phyloP scores from a whole-genome alignment of 148 eudicot species.

The Dianthus caryophyllus region DNA sequence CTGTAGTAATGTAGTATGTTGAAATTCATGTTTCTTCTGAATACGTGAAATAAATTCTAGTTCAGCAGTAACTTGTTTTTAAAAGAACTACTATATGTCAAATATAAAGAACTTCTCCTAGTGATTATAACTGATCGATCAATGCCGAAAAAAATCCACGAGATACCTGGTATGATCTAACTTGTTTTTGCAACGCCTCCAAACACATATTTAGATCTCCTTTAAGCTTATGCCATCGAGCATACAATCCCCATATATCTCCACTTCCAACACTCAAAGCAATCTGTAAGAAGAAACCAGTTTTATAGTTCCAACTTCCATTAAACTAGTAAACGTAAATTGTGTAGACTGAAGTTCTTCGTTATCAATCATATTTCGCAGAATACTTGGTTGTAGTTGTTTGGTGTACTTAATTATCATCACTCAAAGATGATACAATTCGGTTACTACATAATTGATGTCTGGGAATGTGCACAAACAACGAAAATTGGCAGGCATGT shows the following conservation, averaged over 20 bases:
- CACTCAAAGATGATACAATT: not conserved
- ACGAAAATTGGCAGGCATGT: too few species aligned
- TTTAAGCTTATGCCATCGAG: constrained; percentile 83
- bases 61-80: too few species aligned
- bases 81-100: not conserved
- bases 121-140: not conserved
- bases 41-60: too few species aligned
- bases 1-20: too few species aligned
- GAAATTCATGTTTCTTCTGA: too few species aligned
- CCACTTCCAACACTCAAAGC: constrained; percentile 56
- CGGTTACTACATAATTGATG: not conserved
- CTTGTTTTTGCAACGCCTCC: constrained; percentile 86
- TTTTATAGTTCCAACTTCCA: not conserved
- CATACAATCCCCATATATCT: constrained; percentile 88
- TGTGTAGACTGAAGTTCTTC: not conserved
- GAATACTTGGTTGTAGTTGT: not conserved
- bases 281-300: constrained; percentile 35
- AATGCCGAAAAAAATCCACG: not conserved
- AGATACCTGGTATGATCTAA: constrained; percentile 78
- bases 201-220: constrained; percentile 86
- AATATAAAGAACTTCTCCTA: not conserved
- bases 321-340: not conserved
- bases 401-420: not conserved
- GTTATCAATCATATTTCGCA: not conserved
- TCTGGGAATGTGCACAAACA: too few species aligned